These are phyloP conservation scores for Neoboletus subvelutipes DNA, from an alignment of 768 basidiomycete genomes.

Conservation along the genomic window DNA sequence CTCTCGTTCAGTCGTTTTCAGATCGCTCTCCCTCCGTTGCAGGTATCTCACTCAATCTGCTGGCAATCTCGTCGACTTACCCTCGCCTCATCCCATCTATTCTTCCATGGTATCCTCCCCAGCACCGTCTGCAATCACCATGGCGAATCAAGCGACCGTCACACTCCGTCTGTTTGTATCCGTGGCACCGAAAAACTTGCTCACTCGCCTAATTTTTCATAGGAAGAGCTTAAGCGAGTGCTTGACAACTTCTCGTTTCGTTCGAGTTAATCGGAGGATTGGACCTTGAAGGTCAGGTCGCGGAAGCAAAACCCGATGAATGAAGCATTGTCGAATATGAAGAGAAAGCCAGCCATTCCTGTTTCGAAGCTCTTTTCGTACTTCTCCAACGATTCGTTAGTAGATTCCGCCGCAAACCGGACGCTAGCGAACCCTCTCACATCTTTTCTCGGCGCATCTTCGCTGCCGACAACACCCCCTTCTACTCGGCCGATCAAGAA, in stretches of 20 bases:
- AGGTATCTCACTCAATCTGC: not conserved
- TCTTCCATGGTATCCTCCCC: not conserved
- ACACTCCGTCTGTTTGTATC: not conserved
- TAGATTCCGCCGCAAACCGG: not conserved
- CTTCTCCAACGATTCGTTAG: slow-evolving; percentile 4
- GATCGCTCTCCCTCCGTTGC: not conserved
- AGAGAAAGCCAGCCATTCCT: slow-evolving; percentile 2
- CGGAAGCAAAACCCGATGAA: slow-evolving; percentile 6
- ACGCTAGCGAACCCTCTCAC: not conserved
- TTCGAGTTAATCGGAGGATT: slow-evolving; percentile 4
- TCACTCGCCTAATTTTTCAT: slow-evolving; percentile 3
- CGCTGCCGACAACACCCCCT: not conserved
- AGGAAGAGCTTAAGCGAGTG: slow-evolving; percentile 5
- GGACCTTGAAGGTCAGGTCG: slow-evolving; percentile 8
- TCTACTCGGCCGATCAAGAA: slow-evolving; percentile 3
- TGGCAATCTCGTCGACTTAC: not conserved
- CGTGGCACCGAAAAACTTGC: too few species aligned
- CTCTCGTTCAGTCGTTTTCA: slow-evolving; percentile 4
- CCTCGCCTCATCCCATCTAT: not conserved
- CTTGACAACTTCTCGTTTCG: slow-evolving; percentile 12
- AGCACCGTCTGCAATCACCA: not conserved
- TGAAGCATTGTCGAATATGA: slow-evolving; percentile 1
- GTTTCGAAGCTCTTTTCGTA: slow-evolving; percentile 6
- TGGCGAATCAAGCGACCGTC: not conserved
- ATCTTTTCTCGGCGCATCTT: not conserved